These are phyloP conservation scores for Metschnikowia continentalis DNA, from an alignment of 805 yeast genomes.

Conservation along the genomic window DNA sequence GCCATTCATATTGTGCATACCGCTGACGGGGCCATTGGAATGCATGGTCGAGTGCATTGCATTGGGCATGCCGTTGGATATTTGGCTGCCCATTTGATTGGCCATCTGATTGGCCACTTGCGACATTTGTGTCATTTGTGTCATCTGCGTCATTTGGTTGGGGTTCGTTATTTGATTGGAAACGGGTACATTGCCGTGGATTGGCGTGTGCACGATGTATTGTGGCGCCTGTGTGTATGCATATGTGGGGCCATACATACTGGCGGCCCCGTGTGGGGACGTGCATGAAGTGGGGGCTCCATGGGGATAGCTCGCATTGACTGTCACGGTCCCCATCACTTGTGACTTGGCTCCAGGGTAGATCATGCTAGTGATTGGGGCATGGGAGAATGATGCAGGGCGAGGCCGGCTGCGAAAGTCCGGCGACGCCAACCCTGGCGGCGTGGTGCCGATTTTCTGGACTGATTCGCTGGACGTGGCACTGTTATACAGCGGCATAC, in stretches of 20 bases:
- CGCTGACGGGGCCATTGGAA: neutral
- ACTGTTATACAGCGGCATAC: conserved; percentile 9
- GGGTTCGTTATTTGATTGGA: no score
- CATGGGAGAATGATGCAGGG: conserved; percentile 11
- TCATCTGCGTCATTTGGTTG: no score
- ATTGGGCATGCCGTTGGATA: neutral
- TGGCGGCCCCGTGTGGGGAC: neutral
- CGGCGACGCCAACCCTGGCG: conserved; percentile 9
- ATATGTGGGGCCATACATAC: neutral
- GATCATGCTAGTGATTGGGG: conserved; percentile 4
- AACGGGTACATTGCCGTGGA: no score
- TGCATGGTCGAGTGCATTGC: neutral
- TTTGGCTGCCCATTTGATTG: no score
- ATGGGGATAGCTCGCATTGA: neutral
- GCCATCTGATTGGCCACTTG: neutral
- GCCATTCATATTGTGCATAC: neutral
- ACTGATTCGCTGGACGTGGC: neutral
- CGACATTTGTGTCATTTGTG: no score
- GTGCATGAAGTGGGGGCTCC: neutral
- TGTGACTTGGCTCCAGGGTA: neutral
- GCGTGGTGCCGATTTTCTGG: neutral
- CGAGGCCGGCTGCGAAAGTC: conserved; percentile 9
- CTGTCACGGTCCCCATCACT: neutral
- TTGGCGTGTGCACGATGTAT: neutral
- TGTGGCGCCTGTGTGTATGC: neutral